These are phyloP conservation scores for Populus hybrid DNA, from an alignment of 441 rosid species.

Conservation along the genomic window DNA sequence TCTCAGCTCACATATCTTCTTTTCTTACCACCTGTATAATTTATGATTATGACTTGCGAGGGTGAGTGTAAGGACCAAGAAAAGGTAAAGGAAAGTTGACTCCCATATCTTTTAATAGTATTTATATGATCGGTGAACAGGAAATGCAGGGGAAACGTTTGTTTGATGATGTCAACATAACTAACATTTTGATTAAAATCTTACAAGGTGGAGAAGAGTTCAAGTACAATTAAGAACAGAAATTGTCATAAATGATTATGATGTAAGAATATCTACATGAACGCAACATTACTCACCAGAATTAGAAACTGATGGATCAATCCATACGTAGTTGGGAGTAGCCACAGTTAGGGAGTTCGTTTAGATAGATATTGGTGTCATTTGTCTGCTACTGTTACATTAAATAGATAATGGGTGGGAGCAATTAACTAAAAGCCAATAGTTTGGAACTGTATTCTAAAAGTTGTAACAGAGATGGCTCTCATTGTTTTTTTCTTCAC, in stretches of 20 bases:
- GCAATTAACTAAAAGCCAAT: background rate
- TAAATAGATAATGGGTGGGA: background rate
- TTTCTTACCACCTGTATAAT: background rate
- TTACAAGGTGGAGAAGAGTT: background rate
- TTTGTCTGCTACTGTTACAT: background rate
- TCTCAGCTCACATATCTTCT: background rate
- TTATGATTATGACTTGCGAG: background rate
- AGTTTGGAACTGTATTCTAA: background rate
- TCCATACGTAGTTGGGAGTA: background rate
- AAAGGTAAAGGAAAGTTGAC: background rate
- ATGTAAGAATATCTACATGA: background rate
- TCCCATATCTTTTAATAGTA: background rate
- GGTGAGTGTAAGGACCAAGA: background rate
- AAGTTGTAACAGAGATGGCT: too few relatives aligned
- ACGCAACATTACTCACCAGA: background rate
- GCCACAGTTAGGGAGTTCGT: background rate
- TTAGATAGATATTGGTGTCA: background rate
- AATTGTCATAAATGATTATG: background rate
- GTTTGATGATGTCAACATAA: background rate
- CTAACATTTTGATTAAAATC: background rate
- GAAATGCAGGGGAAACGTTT: background rate
- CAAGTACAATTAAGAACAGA: background rate
- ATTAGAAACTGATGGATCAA: background rate
- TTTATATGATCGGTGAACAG: background rate
- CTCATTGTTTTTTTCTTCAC: too few relatives aligned